Base-by-base conservation (phyloP, 352 stramenopile species). In the Pythium catenulatum region DNA sequence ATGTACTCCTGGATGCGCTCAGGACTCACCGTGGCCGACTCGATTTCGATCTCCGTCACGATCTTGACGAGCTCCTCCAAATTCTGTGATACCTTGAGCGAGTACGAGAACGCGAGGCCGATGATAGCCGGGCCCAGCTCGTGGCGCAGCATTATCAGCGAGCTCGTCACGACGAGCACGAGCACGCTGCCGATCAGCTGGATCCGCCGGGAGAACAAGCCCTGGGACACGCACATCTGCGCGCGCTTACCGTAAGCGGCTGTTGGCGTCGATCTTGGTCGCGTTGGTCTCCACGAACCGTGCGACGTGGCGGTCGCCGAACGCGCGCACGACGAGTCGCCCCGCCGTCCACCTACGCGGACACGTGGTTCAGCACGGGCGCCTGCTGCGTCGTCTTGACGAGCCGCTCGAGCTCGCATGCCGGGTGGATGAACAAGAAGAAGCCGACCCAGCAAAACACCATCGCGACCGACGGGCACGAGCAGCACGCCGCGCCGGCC, bases 101-200 rank as follows among this genome's bases (percentile, higher is more conserved):
- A 92, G 87, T 98, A 99, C 19, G 94, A 95, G 79, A 99, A 97
- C 11, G 98, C 89, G 2, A 99, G 83, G 9, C 92, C 97, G 21
- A 96, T 92, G 6, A 99, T 34, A 7, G 95, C 95, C 15, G 96
- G 88, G 11, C 86, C 90, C 14, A 95, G 76, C 5, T 65, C 56
- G 5, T 88, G 52, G 27, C 72, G 90, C 1, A 95, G 66, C 23
- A 84, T 39, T 17, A 90, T 90, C 0, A 94, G 59, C 14, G 93
- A 83, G 1, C 73, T 45, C 0, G 89, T 90, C 0, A 94, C 87
- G 0, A 95, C 72, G 21, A 92, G 3, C 32, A 93, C 72, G 59
- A 95, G 74, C 14, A 93, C 82, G 0, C 79, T 82, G 43, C 91
- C 92, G 1, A 96, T 14, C 1, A 95, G 36, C 79, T 95, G 89